Evolutionary conservation across 495 filamentous ascomycete species (phyloP).

Genomic region (Lepraria neglecta): DNA sequence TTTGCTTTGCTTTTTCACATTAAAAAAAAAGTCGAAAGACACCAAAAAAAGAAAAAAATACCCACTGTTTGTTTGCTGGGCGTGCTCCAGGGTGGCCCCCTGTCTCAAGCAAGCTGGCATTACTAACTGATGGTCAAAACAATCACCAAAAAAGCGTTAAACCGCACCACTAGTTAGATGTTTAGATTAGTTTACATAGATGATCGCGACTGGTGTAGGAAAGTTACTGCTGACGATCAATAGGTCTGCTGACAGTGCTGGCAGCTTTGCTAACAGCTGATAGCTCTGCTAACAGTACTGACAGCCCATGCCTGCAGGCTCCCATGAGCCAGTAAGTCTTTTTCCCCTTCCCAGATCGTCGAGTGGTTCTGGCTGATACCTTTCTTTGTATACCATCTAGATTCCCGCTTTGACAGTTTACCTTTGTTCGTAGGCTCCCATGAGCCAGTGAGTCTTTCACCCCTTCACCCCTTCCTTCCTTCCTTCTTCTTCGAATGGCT

Average conservation of each 20-base stretch:
- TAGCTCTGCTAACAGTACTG: no score
- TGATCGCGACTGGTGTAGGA: background rate
- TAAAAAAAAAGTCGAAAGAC: background rate
- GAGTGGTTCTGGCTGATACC: background rate
- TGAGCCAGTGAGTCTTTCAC: background rate
- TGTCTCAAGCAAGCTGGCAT: background rate
- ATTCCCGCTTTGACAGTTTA: background rate
- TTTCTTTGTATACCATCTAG: background rate
- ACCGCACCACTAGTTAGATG: background rate
- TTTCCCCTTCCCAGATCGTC: background rate
- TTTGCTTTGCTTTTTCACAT: background rate
- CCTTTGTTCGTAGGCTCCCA: background rate
- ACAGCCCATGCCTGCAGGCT: background rate
- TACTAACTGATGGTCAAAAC: constrained; percentile 11
- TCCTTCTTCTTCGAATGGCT: background rate
- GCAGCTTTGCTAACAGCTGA: no score
- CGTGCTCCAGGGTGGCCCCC: background rate
- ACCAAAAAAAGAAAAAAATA: constrained; percentile 6
- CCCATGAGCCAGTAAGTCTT: background rate
- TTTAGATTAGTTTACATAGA: background rate
- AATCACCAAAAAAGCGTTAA: constrained; percentile 19
- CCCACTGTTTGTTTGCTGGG: no score
- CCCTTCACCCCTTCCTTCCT: background rate
- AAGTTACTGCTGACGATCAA: background rate
- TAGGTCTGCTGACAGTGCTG: no score